Evolutionary conservation across 306 rosid species (phyloP).

Genomic region (Luffa aegyptiaca): DNA sequence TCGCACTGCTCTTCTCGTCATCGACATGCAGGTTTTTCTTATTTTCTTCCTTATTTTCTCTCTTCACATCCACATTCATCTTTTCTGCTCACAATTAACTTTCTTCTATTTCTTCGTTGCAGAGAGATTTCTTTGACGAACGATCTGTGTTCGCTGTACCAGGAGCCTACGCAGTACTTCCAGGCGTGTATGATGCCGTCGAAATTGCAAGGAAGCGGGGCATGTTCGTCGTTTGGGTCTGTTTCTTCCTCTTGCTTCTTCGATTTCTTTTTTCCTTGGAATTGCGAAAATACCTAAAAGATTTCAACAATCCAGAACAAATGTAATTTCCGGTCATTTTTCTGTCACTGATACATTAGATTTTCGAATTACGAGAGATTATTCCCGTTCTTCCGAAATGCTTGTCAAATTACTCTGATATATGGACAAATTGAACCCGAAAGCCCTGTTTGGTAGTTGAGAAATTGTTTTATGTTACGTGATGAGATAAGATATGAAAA

Average conservation of each 20-base stretch:
- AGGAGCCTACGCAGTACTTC: conserved; percentile 63
- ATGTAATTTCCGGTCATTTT: not conserved
- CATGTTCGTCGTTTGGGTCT: conserved; percentile 62
- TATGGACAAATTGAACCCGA: not conserved
- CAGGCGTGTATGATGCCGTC: conserved; percentile 57
- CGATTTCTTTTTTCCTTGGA: not conserved
- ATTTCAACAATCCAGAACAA: not conserved
- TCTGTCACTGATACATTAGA: not conserved
- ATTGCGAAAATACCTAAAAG: not conserved
- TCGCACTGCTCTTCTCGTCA: conserved; percentile 59
- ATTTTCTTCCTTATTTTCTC: not conserved
- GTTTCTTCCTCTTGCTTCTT: not conserved
- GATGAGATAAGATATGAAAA: not conserved
- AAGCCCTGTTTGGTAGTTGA: conserved; percentile 2
- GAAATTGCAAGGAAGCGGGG: conserved; percentile 61
- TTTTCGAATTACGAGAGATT: not conserved
- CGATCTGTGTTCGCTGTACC: conserved; percentile 31
- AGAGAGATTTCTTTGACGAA: conserved; percentile 64
- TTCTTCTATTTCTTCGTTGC: conserved; percentile 6
- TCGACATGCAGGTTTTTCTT: conserved; percentile 69
- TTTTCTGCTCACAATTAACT: not conserved
- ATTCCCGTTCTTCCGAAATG: not conserved
- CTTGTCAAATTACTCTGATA: not conserved
- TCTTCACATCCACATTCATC: not conserved
- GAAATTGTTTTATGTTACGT: not conserved